Percentiles rank a stretch among this genome's conserved stretches.
These are phyloP conservation scores for Mrakia blollopis DNA, from an alignment of 768 basidiomycete genomes.

Conservation along the genomic window DNA sequence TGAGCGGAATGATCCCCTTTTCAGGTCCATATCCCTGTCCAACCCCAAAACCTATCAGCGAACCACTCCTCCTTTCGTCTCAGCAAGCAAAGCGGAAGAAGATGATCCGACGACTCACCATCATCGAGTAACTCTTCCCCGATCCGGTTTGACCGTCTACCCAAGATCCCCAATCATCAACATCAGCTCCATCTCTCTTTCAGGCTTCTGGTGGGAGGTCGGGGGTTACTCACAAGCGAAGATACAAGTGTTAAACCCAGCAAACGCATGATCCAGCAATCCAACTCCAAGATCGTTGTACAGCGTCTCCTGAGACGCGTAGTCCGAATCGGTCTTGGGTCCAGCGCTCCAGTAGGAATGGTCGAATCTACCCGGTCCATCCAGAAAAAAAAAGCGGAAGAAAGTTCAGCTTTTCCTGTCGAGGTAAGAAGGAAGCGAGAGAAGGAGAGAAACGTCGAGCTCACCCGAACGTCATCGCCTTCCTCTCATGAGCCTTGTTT, in stretches of 20 bases:
- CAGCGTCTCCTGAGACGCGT: slow-evolving; percentile 90
- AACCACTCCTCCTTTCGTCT: neutral
- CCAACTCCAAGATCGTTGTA: slow-evolving; percentile 93
- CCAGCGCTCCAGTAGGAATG: slow-evolving; percentile 31
- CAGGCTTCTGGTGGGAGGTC: slow-evolving; percentile 12
- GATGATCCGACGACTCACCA: too few species aligned
- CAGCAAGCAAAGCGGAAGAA: neutral
- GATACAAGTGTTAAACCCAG: slow-evolving; percentile 97
- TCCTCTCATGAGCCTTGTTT: slow-evolving; percentile 68
- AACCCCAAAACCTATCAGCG: neutral
- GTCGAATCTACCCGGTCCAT: slow-evolving; percentile 15
- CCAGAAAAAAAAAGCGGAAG: neutral
- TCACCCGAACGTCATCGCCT: slow-evolving; percentile 47
- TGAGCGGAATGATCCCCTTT: slow-evolving; percentile 96
- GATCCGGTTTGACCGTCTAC: slow-evolving; percentile 39
- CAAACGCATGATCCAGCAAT: slow-evolving; percentile 87
- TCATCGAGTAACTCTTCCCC: slow-evolving; percentile 47
- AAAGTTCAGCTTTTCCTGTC: neutral
- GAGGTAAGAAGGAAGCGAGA: too few species aligned
- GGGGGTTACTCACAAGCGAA: slow-evolving; percentile 78
- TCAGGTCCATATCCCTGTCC: slow-evolving; percentile 63
- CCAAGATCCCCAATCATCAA: too few species aligned
- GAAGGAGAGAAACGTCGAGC: neutral
- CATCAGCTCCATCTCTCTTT: too few species aligned
- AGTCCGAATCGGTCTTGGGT: slow-evolving; percentile 58